These are phyloP conservation scores for Clarireedia hainanense DNA, from an alignment of 2,329 filamentous ascomycete genomes.

Conservation along the genomic window DNA sequence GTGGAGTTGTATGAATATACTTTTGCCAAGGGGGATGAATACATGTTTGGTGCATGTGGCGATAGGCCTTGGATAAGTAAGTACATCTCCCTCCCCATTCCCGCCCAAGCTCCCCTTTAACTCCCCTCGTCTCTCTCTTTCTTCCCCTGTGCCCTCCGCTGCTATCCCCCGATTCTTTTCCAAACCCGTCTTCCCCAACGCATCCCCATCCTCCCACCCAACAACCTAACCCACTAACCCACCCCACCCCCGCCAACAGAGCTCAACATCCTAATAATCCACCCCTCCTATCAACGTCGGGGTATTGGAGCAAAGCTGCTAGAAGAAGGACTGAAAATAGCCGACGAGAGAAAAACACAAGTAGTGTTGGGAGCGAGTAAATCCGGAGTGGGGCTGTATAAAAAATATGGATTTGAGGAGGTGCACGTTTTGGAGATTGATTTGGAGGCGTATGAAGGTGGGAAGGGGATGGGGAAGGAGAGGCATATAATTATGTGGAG, in stretches of 20 bases:
- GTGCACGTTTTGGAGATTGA: constrained; percentile 16
- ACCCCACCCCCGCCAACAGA: constrained; percentile 12
- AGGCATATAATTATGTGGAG: constrained; percentile 3
- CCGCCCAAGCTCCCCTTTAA: background rate
- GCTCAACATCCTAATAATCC: constrained; percentile 17
- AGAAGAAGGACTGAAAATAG: constrained; percentile 14
- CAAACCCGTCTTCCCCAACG: background rate
- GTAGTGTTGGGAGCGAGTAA: constrained; percentile 23
- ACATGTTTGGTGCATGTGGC: constrained; percentile 15
- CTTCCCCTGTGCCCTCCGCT: rapidly evolving
- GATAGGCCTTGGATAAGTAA: constrained; percentile 20
- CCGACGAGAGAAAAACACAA: constrained; percentile 18
- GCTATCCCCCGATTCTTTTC: background rate
- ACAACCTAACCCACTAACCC: background rate
- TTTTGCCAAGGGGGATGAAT: constrained; percentile 18
- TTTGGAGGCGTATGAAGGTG: constrained; percentile 23
- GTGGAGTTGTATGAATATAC: constrained; percentile 21
- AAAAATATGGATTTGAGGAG: constrained; percentile 20
- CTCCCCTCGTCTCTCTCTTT: too few relatives aligned
- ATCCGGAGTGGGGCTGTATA: constrained; percentile 20
- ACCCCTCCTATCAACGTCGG: constrained; percentile 17
- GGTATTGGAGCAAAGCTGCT: constrained; percentile 22
- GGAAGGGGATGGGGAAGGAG: background rate
- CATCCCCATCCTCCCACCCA: background rate
- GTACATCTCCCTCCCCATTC: constrained; percentile 6